Base-by-base conservation (phyloP, 2,329 filamentous ascomycete species). In the Ophiocordyceps unilateralis region DNA sequence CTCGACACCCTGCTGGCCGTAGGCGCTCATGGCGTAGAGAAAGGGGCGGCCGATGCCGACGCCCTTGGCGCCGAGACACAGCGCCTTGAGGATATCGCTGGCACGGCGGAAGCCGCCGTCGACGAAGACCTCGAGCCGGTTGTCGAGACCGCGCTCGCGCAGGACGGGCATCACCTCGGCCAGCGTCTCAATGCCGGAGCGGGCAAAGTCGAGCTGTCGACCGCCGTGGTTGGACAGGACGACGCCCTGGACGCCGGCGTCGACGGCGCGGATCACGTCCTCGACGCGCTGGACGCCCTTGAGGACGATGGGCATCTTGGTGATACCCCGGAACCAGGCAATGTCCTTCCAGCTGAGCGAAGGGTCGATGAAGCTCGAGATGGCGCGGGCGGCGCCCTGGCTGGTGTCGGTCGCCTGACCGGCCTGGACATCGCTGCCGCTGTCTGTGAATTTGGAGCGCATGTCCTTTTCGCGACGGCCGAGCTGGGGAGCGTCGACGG, bases 281-380 rank as follows among this genome's bases (percentile, higher is more conserved):
- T 98, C 91, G 42, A 94, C 87, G 21, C 89, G 78, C 68, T 98
- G 91, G 11, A 98, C 83, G 45, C 91, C 91, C 72, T 98, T 98
- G 50, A 98, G 76, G 43, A 96, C 75, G 56, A 98, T 93, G 44
- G 91, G 91, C 81, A 96, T 93, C 49, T 78, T 78, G 24, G 91
- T 98, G 57, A 96, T 84, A 53, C 75, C 76, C 52, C 77, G 68
- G 67, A 98, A 93, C 88, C 88, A 98, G 1, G 89, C 75, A 40
- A 94, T 86, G 55, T 96, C 91, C 54, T 82, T 83, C 91, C 91
- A 98, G 56, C 76, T 83, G 11, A 98, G 72, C n/a, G 74, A 72
- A 2, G 91, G 91, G 68, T 98, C 91, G 65, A 98, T 98, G 62
- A 98, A 98, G 46, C 77, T 86, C 24, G 85, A 93, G 55, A 98